Evolutionary conservation across 352 stramenopile species (phyloP).

Genomic region (Phytopythium aichiense): DNA sequence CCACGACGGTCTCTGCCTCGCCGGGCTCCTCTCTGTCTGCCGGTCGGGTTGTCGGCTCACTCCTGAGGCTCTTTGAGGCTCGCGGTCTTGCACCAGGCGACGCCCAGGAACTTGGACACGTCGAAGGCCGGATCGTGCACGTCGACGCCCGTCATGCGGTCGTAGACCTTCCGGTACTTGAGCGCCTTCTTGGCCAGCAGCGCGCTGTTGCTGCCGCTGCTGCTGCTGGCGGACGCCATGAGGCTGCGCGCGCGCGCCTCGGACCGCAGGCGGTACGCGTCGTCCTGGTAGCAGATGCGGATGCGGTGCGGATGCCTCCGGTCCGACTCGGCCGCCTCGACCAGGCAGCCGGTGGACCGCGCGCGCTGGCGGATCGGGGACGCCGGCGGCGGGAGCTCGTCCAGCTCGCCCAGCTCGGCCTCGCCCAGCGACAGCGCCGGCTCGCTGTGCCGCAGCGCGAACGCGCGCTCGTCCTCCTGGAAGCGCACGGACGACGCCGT

Average conservation of each 20-base stretch:
- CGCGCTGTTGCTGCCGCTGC: constrained; percentile 22
- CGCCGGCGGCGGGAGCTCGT: background rate
- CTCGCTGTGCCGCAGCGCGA: constrained; percentile 1
- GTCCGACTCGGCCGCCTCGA: background rate
- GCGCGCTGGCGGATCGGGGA: constrained; percentile 4
- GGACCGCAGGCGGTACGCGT: constrained; percentile 29
- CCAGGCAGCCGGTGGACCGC: constrained; percentile 2
- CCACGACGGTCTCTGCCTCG: too few relatives aligned
- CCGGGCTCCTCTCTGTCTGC: too few relatives aligned
- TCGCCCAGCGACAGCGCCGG: constrained; percentile 3
- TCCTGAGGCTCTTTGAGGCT: constrained; percentile 14
- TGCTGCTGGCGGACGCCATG: constrained; percentile 18
- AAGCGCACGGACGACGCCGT: background rate
- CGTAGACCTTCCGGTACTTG: constrained; percentile 49
- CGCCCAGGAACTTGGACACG: constrained; percentile 46
- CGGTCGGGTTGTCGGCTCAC: background rate
- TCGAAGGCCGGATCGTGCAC: constrained; percentile 49
- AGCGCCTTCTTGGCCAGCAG: constrained; percentile 51
- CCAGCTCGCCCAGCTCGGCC: background rate
- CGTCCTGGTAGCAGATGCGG: constrained; percentile 37
- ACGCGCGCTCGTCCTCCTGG: background rate
- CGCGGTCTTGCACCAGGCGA: constrained; percentile 41
- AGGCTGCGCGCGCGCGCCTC: constrained; percentile 28
- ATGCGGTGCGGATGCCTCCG: constrained; percentile 20
- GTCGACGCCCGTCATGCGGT: constrained; percentile 36